Evolutionary conservation across 371 early-diverging fungal genomes (phyloP).

Genomic region (Synchytrium microbalum): DNA sequence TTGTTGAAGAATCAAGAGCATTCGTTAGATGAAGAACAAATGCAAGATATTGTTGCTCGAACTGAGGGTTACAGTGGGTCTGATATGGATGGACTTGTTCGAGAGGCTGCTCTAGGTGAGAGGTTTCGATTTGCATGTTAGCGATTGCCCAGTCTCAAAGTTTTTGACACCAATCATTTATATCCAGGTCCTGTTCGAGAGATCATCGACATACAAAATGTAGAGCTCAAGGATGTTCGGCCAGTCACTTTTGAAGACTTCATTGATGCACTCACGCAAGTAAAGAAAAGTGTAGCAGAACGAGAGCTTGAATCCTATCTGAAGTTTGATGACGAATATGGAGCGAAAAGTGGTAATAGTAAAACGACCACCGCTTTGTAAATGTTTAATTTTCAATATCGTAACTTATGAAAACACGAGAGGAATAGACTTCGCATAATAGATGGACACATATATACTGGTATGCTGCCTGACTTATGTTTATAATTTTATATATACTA

Average conservation of each 20-base stretch:
- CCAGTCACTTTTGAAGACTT: conserved; percentile 69
- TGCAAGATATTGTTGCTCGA: conserved; percentile 43
- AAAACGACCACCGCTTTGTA: too few relatives aligned
- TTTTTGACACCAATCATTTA: conserved; percentile 6
- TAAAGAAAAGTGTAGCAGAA: conserved; percentile 76
- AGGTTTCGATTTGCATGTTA: not conserved
- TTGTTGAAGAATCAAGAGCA: conserved; percentile 43
- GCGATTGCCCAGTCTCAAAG: not conserved
- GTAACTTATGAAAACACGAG: too few relatives aligned
- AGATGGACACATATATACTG: too few relatives aligned
- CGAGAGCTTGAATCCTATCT: conserved; percentile 72
- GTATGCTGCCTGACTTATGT: too few relatives aligned
- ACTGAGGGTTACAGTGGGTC: conserved; percentile 81
- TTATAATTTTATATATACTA: too few relatives aligned
- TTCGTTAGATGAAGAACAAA: conserved; percentile 55
- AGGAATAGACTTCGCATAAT: too few relatives aligned
- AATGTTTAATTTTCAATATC: too few relatives aligned
- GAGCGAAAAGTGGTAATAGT: conserved; percentile 8
- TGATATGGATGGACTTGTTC: conserved; percentile 85
- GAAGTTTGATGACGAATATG: conserved; percentile 44
- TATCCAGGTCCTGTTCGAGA: conserved; percentile 61
- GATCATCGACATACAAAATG: conserved; percentile 40
- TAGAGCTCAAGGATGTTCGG: conserved; percentile 55
- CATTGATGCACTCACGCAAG: conserved; percentile 65
- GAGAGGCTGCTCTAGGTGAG: conserved; percentile 62